A percentile compares a stretch with the other conserved stretches of the same genome.
Evolutionary conservation across 2,329 filamentous ascomycete species (phyloP).

Genomic region (Dichotomopilus funicola): DNA sequence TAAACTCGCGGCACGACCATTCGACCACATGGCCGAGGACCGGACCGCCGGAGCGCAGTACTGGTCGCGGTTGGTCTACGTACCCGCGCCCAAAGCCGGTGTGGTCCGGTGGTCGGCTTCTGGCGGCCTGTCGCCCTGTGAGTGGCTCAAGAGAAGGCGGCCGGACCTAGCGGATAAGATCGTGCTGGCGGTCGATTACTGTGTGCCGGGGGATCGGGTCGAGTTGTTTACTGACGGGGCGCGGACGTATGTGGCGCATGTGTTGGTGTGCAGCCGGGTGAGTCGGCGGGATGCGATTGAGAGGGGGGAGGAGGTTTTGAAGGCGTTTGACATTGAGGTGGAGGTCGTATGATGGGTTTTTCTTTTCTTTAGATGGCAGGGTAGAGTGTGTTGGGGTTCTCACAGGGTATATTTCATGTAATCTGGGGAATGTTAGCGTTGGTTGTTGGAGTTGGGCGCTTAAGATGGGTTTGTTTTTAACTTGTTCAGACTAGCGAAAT

Average conservation of each 20-base stretch:
- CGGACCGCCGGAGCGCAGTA: constrained; percentile 17
- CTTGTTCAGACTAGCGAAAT: too few species aligned
- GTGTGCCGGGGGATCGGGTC: constrained; percentile 15
- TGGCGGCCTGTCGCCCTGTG: constrained; percentile 16
- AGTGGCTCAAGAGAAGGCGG: constrained; percentile 17
- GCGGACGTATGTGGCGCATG: constrained; percentile 20
- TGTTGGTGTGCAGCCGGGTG: constrained; percentile 18
- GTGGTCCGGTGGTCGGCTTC: constrained; percentile 4
- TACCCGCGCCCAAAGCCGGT: constrained; percentile 19
- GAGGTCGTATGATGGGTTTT: background rate
- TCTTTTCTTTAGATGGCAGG: too few species aligned
- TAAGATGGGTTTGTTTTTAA: too few species aligned
- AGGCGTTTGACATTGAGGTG: constrained; percentile 12
- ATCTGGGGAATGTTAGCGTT: background rate
- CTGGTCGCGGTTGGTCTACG: constrained; percentile 21
- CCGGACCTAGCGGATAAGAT: constrained; percentile 18
- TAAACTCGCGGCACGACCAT: constrained; percentile 13
- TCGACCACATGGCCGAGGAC: constrained; percentile 7
- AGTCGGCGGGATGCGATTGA: constrained; percentile 19
- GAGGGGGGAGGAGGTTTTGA: constrained; percentile 18
- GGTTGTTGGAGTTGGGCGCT: too few species aligned
- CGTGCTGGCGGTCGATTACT: constrained; percentile 20
- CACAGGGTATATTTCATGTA: too few species aligned
- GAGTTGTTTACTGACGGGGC: constrained; percentile 19
- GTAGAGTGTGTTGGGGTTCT: too few species aligned